Conservation (phyloP, 306 rosid genomes). For the Malus asiatica region DNA sequence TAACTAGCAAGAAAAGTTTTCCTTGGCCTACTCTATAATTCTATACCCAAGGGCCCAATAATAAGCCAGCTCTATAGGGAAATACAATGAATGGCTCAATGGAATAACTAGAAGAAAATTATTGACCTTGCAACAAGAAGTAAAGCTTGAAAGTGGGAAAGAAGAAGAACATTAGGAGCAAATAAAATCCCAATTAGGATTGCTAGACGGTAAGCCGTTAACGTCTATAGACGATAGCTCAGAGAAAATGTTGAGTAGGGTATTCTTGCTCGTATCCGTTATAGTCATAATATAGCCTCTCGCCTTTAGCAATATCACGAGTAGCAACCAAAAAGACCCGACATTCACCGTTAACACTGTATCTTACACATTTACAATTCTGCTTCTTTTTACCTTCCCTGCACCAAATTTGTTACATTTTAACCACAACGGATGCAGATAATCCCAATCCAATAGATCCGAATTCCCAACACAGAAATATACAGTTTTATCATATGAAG, state of each 20-base stretch:
- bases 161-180: no score
- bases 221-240: background rate
- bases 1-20: background rate
- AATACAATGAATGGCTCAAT: background rate
- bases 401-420: background rate
- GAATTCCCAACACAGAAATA: background rate
- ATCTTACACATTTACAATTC: background rate
- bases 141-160: background rate
- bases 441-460: background rate
- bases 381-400: background rate
- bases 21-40: background rate
- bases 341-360: background rate
- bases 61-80: background rate
- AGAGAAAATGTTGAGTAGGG: background rate
- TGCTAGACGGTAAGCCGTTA: background rate
- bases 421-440: background rate
- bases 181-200: background rate
- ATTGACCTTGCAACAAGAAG: background rate
- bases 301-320: background rate
- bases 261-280: background rate
- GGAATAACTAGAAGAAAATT: background rate
- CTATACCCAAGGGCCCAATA: background rate
- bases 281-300: background rate
- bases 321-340: background rate
- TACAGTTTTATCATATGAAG: background rate